Percentiles rank a stretch among this genome's conserved stretches.
Evolutionary conservation across 2,329 filamentous ascomycete genomes (phyloP).

Genomic region (Corynespora cassiicola): DNA sequence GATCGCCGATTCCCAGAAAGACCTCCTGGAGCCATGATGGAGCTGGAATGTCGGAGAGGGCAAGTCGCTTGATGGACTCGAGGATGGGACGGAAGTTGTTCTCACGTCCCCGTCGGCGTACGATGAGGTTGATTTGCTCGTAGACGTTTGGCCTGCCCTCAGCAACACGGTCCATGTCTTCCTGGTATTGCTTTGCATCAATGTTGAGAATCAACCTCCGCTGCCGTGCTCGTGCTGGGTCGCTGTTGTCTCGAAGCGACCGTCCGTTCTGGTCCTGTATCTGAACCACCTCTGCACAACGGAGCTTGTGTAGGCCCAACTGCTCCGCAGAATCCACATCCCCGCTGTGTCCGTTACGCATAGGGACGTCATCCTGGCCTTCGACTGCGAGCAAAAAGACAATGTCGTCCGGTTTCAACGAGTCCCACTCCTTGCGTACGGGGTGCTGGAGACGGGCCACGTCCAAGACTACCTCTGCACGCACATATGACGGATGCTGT

Average conservation of each 20-base stretch:
- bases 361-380: constrained; percentile 59
- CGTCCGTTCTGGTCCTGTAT: constrained; percentile 85
- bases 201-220: constrained; percentile 81
- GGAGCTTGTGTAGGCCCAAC: constrained; percentile 72
- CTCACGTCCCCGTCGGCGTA: constrained; percentile 83
- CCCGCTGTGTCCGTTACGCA: constrained; percentile 63
- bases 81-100: constrained; percentile 97
- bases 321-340: constrained; percentile 68
- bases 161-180: constrained; percentile 71
- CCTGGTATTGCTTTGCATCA: constrained; percentile 78
- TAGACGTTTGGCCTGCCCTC: constrained; percentile 81
- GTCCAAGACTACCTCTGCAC: constrained; percentile 85
- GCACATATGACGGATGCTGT: constrained; percentile 80
- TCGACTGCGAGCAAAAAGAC: constrained; percentile 85
- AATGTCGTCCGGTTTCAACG: constrained; percentile 83
- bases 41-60: constrained; percentile 82
- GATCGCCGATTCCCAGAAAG: constrained; percentile 96
- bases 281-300: constrained; percentile 85
- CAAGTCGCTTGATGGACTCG: constrained; percentile 86
- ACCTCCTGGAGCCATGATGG: constrained; percentile 95
- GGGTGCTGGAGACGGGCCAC: constrained; percentile 78
- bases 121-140: constrained; percentile 81
- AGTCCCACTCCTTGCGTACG: constrained; percentile 87
- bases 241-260: constrained; percentile 73
- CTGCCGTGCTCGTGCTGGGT: constrained; percentile 63